Evolutionary conservation across 495 filamentous ascomycete species (phyloP).

Genomic region (Aspergillus ellipticus): DNA sequence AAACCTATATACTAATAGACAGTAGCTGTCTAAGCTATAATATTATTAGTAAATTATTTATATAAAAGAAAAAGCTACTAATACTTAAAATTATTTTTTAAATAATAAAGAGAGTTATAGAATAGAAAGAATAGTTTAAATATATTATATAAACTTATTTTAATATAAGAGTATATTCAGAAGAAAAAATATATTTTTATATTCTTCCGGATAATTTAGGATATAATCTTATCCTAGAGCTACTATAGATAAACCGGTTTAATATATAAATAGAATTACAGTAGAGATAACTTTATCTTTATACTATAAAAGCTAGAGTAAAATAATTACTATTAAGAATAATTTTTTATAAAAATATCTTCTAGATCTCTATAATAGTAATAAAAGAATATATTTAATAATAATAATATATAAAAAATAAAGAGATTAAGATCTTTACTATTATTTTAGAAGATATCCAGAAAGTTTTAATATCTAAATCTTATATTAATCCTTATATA

Average conservation of each 20-base stretch:
- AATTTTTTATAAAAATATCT: no score
- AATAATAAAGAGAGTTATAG: not conserved
- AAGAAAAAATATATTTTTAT: not conserved
- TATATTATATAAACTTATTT: slow-evolving; percentile 1
- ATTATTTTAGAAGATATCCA: no score
- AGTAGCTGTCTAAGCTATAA: no score
- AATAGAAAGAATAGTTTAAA: not conserved
- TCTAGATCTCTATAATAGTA: no score
- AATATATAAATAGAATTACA: not conserved
- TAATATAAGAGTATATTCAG: not conserved
- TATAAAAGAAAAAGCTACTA: not conserved
- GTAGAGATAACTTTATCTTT: not conserved
- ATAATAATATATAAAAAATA: no score
- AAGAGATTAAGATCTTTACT: no score
- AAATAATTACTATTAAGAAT: no score
- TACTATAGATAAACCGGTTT: not conserved
- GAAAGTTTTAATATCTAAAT: no score
- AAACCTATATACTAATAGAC: no score
- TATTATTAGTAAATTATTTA: no score
- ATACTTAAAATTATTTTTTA: not conserved
- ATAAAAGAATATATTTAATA: no score
- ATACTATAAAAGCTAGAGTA: not conserved
- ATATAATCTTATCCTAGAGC: not conserved
- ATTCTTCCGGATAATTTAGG: not conserved
- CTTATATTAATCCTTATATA: no score